phyloP scores from a whole-genome alignment of 306 rosid species.

The Aeschynomene evenia region DNA sequence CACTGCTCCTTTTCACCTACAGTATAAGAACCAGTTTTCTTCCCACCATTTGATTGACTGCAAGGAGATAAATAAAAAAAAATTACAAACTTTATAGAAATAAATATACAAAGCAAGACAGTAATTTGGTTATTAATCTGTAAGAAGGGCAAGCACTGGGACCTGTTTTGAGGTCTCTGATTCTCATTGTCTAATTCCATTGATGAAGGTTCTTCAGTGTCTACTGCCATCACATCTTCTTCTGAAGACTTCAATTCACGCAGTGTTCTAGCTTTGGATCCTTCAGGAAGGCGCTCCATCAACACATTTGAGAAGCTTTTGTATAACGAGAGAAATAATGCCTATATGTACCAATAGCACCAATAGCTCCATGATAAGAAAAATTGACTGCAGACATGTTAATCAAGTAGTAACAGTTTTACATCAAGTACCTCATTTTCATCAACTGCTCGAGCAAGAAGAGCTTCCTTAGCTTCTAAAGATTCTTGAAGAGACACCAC shows the following conservation, averaged over 20 bases:
- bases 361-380: constrained; percentile 19
- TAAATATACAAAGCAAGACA: not conserved
- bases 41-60: constrained; percentile 79
- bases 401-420: not conserved
- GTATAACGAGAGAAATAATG: constrained; percentile 71
- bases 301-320: constrained; percentile 70
- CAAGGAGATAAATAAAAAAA: constrained; percentile 22
- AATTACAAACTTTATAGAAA: not conserved
- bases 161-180: constrained; percentile 70
- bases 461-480: constrained; percentile 95
- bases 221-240: constrained; percentile 66
- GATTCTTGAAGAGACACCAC: constrained; percentile 67
- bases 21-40: constrained; percentile 47
- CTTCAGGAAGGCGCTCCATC: constrained; percentile 79
- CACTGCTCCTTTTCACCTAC: constrained; percentile 95
- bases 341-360: constrained; percentile 49
- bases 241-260: constrained; percentile 60
- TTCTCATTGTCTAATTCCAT: constrained; percentile 88
- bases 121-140: not conserved
- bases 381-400: constrained; percentile 9
- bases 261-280: constrained; percentile 54
- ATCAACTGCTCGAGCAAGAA: constrained; percentile 80
- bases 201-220: constrained; percentile 66
- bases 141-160: not conserved
- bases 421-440: constrained; percentile 79